Evolutionary conservation across 441 rosid genomes (phyloP).

Genomic region (Pelargonium australe): DNA sequence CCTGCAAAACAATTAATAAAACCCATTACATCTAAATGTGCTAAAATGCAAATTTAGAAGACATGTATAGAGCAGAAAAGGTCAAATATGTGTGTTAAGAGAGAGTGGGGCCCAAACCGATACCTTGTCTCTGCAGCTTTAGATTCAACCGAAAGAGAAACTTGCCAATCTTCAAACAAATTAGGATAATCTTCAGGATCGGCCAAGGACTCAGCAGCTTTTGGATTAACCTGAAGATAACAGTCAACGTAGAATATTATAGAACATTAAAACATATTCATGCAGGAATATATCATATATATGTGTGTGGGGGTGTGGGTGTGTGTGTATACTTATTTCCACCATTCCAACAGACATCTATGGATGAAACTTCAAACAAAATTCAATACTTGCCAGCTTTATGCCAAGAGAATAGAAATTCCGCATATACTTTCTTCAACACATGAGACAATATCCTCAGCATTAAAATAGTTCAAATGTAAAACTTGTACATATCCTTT

Average conservation of each 20-base stretch:
- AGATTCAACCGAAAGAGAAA: constrained; percentile 71
- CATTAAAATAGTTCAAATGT: too few species aligned
- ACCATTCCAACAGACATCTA: too few species aligned
- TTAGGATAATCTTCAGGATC: constrained; percentile 96
- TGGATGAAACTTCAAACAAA: too few species aligned
- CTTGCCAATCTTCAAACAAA: constrained; percentile 98
- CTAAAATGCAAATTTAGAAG: not conserved
- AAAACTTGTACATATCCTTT: too few species aligned
- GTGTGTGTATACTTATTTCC: too few species aligned
- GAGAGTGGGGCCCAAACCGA: constrained; percentile 9
- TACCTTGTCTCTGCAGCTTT: constrained; percentile 75
- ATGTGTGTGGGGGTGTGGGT: too few species aligned
- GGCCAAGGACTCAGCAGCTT: constrained; percentile 98
- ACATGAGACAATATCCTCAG: too few species aligned
- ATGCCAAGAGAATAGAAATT: too few species aligned
- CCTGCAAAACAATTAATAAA: constrained; percentile 38
- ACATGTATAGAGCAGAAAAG: constrained; percentile 5
- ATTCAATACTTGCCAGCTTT: too few species aligned
- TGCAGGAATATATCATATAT: too few species aligned
- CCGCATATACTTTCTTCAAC: too few species aligned
- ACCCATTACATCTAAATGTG: not conserved
- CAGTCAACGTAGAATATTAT: not conserved
- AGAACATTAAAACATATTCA: too few species aligned
- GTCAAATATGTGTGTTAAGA: not conserved
- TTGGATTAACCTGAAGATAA: constrained; percentile 69